phyloP scores from a whole-genome alignment of 306 rosid genomes.

The Nissolia schottii region DNA sequence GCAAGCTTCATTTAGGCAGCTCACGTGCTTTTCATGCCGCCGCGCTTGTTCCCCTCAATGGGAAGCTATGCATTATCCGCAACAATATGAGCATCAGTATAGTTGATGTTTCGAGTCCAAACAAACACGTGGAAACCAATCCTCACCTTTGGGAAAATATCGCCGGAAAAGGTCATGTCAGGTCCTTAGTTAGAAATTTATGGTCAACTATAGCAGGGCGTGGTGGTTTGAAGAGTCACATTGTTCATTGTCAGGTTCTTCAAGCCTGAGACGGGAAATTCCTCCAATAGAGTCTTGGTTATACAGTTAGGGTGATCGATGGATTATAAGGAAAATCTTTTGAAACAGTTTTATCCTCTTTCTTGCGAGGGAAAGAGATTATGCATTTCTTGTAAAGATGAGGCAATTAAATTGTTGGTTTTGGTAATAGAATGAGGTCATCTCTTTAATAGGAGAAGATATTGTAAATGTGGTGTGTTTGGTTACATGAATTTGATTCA shows the following conservation, averaged over 20 bases:
- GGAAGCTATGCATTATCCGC: conserved; percentile 93
- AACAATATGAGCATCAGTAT: conserved; percentile 98
- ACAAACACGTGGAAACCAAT: conserved; percentile 68
- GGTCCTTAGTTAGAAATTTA: conserved; percentile 73
- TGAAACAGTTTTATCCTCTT: conserved; percentile 22
- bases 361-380: conserved; percentile 15
- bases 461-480: no score
- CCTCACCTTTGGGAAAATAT: conserved; percentile 96
- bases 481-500: no score
- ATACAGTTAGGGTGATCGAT: conserved; percentile 24
- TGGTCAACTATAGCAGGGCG: conserved; percentile 95
- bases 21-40: conserved; percentile 92
- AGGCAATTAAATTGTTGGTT: conserved; percentile 38
- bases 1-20: conserved; percentile 92
- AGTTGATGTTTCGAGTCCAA: conserved; percentile 73
- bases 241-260: conserved; percentile 96
- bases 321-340: conserved; percentile 16
- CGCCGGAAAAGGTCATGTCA: conserved; percentile 80
- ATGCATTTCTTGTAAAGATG: conserved; percentile 37
- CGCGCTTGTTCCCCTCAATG: conserved; percentile 90
- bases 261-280: conserved; percentile 56
- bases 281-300: conserved; percentile 14
- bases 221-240: conserved; percentile 86
- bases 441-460: no score
- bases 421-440: conserved; percentile 55